Conservation (phyloP, 495 filamentous ascomycete genomes). For the Aspergillus heteromorphus region DNA sequence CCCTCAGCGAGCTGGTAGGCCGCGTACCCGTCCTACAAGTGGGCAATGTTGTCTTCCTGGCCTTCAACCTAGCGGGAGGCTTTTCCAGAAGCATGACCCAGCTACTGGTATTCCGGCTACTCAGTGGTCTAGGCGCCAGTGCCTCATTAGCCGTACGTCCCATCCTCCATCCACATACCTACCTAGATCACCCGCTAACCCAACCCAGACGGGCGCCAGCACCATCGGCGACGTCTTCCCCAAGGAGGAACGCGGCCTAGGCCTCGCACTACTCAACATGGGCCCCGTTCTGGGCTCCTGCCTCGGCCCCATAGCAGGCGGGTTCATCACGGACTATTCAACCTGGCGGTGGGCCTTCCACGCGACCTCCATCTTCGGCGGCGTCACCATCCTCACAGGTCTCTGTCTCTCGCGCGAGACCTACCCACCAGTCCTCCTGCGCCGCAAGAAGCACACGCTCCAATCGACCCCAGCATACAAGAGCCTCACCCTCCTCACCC, state of each 20-base stretch:
- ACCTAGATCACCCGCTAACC: neutral
- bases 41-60: neutral
- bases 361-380: slow-evolving; percentile 10
- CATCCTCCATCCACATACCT: too few relatives aligned
- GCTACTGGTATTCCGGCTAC: neutral
- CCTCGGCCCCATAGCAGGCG: slow-evolving; percentile 5
- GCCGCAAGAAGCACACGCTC: slow-evolving; percentile 8
- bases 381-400: slow-evolving; percentile 4
- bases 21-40: neutral
- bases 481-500: neutral
- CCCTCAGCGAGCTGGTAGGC: neutral
- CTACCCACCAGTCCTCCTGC: slow-evolving; percentile 9
- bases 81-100: neutral
- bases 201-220: neutral
- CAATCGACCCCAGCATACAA: neutral
- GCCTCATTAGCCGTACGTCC: neutral
- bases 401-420: slow-evolving; percentile 7
- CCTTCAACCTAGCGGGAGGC: neutral
- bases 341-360: slow-evolving; percentile 12
- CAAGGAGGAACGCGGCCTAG: neutral
- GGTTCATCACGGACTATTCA: slow-evolving; percentile 10
- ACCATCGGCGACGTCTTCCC: neutral
- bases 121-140: neutral
- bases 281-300: neutral
- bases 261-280: neutral